Percentiles rank a stretch among this genome's conserved stretches.
These are phyloP conservation scores for Artemisia tridentata DNA, from an alignment of 129 eudicot genomes.

Conservation along the genomic window DNA sequence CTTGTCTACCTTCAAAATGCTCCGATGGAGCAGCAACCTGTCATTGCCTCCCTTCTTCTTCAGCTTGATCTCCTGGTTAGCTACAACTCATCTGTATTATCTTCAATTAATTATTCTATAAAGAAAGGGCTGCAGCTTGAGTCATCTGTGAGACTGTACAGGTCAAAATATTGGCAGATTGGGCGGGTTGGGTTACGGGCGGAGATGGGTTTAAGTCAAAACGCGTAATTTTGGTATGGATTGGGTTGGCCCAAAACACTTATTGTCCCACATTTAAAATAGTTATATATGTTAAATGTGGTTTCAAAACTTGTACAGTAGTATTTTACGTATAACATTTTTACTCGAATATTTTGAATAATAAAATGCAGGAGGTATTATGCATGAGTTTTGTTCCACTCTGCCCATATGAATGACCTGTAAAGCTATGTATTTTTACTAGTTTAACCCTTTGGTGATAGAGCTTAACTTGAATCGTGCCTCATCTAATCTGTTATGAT, in stretches of 20 bases:
- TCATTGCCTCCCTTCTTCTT: slow-evolving; percentile 67
- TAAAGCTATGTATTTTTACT: background rate
- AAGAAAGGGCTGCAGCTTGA: background rate
- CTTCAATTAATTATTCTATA: background rate
- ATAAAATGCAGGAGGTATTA: background rate
- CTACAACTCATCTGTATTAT: background rate
- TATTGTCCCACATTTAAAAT: background rate
- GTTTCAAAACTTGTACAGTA: background rate
- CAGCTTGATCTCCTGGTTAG: slow-evolving; percentile 89
- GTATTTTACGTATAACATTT: background rate
- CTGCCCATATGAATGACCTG: background rate
- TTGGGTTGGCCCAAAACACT: background rate
- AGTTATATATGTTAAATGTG: background rate
- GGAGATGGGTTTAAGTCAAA: background rate
- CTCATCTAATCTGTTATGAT: background rate
- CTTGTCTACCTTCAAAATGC: slow-evolving; percentile 78
- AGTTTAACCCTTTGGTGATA: background rate
- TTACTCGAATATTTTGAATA: background rate
- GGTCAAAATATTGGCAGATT: background rate
- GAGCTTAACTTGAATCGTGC: background rate
- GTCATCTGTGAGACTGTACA: background rate
- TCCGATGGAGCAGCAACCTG: slow-evolving; percentile 89
- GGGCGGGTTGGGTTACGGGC: background rate
- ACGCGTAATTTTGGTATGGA: background rate
- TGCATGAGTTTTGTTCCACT: background rate